phyloP scores from a whole-genome alignment of 441 rosid genomes.

The Erodium trifolium region DNA sequence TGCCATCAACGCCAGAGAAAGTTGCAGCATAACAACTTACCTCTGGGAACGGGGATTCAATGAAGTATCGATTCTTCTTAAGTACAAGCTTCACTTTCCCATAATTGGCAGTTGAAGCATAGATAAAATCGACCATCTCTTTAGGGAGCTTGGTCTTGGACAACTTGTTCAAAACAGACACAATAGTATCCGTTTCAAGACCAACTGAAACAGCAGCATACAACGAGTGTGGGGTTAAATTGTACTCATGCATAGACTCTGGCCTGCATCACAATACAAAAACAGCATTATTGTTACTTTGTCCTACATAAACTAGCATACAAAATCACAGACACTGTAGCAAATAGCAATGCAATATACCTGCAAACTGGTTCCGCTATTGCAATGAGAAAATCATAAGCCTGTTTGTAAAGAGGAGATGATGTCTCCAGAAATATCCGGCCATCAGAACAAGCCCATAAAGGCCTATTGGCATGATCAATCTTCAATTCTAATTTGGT shows the following conservation, averaged over 20 bases:
- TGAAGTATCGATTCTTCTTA: slow-evolving; percentile 72
- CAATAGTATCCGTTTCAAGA: slow-evolving; percentile 76
- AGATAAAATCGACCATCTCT: slow-evolving; percentile 73
- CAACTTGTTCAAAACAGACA: slow-evolving; percentile 71
- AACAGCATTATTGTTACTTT: neutral
- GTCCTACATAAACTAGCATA: neutral
- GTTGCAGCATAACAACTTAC: slow-evolving; percentile 32
- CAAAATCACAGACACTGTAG: neutral
- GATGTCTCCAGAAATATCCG: slow-evolving; percentile 77
- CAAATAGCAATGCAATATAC: slow-evolving; percentile 23
- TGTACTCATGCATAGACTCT: slow-evolving; percentile 91
- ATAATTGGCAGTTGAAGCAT: slow-evolving; percentile 81
- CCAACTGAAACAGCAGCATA: slow-evolving; percentile 95
- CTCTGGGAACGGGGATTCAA: slow-evolving; percentile 88
- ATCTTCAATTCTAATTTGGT: slow-evolving; percentile 63
- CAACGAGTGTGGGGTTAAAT: slow-evolving; percentile 81
- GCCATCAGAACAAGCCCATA: slow-evolving; percentile 94
- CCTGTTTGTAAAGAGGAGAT: slow-evolving; percentile 81
- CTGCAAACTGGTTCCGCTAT: slow-evolving; percentile 98
- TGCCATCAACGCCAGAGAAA: slow-evolving; percentile 10
- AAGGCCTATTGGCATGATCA: slow-evolving; percentile 70
- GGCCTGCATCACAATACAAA: slow-evolving; percentile 46
- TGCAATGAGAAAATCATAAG: slow-evolving; percentile 85
- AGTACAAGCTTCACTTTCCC: slow-evolving; percentile 95
- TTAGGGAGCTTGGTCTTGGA: slow-evolving; percentile 86